Evolutionary conservation across 306 rosid genomes (phyloP), one percentile per base, ranked within the genome.

Genomic region (Astragalus glycyphyllos): DNA sequence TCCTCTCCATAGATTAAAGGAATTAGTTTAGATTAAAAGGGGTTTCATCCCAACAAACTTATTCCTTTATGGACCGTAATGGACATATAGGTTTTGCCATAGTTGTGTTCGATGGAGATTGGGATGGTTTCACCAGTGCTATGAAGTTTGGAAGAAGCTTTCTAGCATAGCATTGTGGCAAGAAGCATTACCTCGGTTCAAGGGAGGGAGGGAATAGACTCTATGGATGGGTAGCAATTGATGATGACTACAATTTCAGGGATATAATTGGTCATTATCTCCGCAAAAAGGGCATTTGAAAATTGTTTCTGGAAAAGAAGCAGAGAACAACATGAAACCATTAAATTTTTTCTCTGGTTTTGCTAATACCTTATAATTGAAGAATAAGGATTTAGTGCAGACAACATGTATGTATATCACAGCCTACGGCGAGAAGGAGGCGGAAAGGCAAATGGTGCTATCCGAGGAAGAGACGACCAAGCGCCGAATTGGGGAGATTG

Each of bases 41-140:
- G 97, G 48, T 93, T 90, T 62, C 81, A 84, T 66, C 97, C 98
- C 8, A 2, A 74, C 68, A 88, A 17, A 80, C 94, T 93, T 50
- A 77, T 48, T 49, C 87, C 97, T 2, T 17, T 90, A 15, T 93
- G 97, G 98, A 83, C 45, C 44, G 3, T 9, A 1, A 1, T 7
- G 98, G 98, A n/a, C 97, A 90, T 69, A 71, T 96, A 1, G 92
- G 92, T 11, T 85, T 76, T 78, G 96, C 91, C 3, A 40, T 88
- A 26, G 84, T 88, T 8, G 89, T 88, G 41, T 93, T 93, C 53
- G 47, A 62, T 70, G 74, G 68, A 44, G 86, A 81, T 17, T 90
- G 96, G 96, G 82, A 76, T 50, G 97, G 98, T 64, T 93, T 93
- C 70, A 74, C 49, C 11, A 68, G 83, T 80, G 96, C 92, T 0